Conservation (phyloP, 2,329 filamentous ascomycete genomes). For the Aspergillus aculeatus region DNA sequence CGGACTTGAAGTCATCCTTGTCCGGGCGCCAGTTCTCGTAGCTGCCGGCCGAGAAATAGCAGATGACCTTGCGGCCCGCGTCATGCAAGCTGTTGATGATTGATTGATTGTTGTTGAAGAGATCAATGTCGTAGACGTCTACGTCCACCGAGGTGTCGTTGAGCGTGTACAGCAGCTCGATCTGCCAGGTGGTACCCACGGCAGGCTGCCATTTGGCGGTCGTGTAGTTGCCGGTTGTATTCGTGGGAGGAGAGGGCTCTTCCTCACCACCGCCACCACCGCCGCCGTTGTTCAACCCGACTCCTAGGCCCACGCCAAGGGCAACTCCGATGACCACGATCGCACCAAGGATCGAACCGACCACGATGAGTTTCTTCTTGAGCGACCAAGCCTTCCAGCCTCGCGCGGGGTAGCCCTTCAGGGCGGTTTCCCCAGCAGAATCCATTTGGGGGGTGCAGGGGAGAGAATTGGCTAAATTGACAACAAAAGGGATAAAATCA, state of each 20-base stretch:
- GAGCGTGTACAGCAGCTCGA: conserved; percentile 50
- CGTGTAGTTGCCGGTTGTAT: conserved; percentile 21
- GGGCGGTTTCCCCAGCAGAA: conserved; percentile 11
- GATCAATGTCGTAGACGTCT: conserved; percentile 61
- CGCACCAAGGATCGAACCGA: conserved; percentile 22
- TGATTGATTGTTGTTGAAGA: conserved; percentile 53
- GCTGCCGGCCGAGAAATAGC: conserved; percentile 72
- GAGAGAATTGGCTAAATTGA: not conserved
- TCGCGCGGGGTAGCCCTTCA: conserved; percentile 18
- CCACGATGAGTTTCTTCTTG: conserved; percentile 36
- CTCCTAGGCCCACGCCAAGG: conserved; percentile 57
- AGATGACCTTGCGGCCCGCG: conserved; percentile 62
- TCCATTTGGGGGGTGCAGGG: conserved; percentile 8
- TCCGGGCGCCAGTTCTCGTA: conserved; percentile 66
- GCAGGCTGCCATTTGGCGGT: conserved; percentile 53
- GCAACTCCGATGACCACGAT: conserved; percentile 54
- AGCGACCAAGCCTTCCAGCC: conserved; percentile 30
- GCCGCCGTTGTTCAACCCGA: conserved; percentile 49
- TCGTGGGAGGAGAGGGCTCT: conserved; percentile 24
- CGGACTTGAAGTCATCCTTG: conserved; percentile 51
- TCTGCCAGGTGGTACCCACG: conserved; percentile 60
- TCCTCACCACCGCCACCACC: conserved; percentile 26
- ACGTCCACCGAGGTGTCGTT: conserved; percentile 52
- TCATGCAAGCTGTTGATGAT: conserved; percentile 51
- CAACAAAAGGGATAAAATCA: not conserved